Evolutionary conservation across 2,329 filamentous ascomycete genomes (phyloP), one percentile per base, ranked within the genome.

Genomic region (Beauveria australis): DNA sequence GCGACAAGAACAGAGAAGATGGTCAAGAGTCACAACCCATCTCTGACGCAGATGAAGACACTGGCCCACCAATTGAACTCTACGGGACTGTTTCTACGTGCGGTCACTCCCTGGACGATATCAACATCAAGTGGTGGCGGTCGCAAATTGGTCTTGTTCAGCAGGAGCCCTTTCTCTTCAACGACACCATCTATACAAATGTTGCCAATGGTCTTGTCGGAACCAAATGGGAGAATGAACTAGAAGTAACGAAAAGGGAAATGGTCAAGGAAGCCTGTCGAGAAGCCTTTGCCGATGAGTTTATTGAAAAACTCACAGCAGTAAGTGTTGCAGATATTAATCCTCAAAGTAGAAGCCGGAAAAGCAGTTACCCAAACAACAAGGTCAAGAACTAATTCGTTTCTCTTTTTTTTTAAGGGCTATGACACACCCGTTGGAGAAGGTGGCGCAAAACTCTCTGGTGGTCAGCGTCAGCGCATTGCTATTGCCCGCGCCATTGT

Each of bases 361-460:
- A 10, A 33, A 33, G 30, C 30, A 33, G 30, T 3, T 3, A 14
- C 30, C 24, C 8, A 28, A 51, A 16, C 16, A 19, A 7, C 40
- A 16, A n/a, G 16, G 8, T n/a, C 18, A n/a, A n/a, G 16, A 12
- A 52, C 64, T 66, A 10, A 68, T 52, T 26, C 19, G 19, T 40
- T 46, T 10, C 2, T 22, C 22, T 22, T 22, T 53, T 26, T 30
- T 8, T 7, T 28, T 14, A n/a, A 89, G 76, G 84, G 85, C 2
- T 92, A 92, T 68, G 80, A 88, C 5, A 91, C 90, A 0, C 73
- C 82, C 7, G 89, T 94, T 1, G 91, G 91, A 1, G 89, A 93
- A 68, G 82, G 82, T 28, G 91, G 91, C 5, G 87, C 88, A 51
- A 91, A 89, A 69, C 76, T 95, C 1, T 91, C 88, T 10, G 89